Evolutionary conservation across 306 rosid genomes (phyloP), one percentile per base, ranked within the genome.

Genomic region (Begonia loranthoides): DNA sequence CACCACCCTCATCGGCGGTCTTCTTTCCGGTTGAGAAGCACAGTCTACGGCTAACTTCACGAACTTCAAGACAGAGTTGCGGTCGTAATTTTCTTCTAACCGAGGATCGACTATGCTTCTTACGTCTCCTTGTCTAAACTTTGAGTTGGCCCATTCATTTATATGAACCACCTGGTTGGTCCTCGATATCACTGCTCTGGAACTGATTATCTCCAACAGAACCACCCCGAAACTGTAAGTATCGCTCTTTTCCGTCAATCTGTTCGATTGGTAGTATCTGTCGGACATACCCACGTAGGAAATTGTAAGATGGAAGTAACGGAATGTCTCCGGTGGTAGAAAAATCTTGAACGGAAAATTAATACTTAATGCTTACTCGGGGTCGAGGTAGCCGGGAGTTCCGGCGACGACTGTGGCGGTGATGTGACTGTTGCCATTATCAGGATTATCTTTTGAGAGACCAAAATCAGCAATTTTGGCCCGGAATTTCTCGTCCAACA

Each of bases 391-490:
- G 13, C 74, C 74, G 11, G 52, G 61, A 2, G 69, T 63, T 6
- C 74, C 74, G 49, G 69, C 74, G 43, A 62, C 45, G 5, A 17
- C 55, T 1, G 73, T 67, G 13, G 67, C 63, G 13, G 67, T 58
- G 51, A 72, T n/a, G 50, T 72, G 57, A 50, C 67, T 50, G 9
- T 44, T 55, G 21, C 17, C 63, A 6, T 58, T 66, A 9, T 14
- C 55, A 16, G 59, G 50, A 12, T 62, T 56, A 41, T n/a, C 45
- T 28, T 39, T 67, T n/a, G 73, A 72, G 6, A 66, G 70, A 24
- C 77, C 77, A 55, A 72, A 67, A 59, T 72, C 73, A 16, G 70
- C 55, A 39, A 72, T 55, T 17, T 66, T 58, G 2, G 64, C 77
- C 59, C 59, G 60, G 7, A 66, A 57, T 10, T 54, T 67, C 12